phyloP scores from a whole-genome alignment of 2,329 filamentous ascomycete genomes.

The Curvularia sp. region DNA sequence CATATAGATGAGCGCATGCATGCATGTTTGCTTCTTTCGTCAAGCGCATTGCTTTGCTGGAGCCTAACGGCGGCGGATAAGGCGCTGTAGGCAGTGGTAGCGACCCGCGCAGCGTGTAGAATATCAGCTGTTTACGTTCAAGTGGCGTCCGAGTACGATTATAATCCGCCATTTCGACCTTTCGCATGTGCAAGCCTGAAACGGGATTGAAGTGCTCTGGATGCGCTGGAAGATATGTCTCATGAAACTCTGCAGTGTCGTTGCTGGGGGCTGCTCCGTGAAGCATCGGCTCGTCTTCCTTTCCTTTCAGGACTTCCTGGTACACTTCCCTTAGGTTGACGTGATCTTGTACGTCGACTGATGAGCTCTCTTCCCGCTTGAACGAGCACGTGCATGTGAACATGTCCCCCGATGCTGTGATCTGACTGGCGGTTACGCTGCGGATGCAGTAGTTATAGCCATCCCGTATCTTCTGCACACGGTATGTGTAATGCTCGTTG shows the following conservation, averaged over 20 bases:
- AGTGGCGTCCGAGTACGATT: neutral
- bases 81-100: neutral
- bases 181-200: neutral
- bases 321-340: constrained; percentile 49
- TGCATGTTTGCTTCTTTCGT: constrained; percentile 59
- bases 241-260: neutral
- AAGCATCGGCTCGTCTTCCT: neutral
- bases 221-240: neutral
- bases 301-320: constrained; percentile 25
- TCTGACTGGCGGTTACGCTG: constrained; percentile 61
- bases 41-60: constrained; percentile 1
- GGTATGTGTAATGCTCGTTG: constrained; percentile 60
- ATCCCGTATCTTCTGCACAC: constrained; percentile 59
- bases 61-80: neutral
- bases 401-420: constrained; percentile 54
- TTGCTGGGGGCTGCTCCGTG: neutral
- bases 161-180: neutral
- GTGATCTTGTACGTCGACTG: constrained; percentile 45
- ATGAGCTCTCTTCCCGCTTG: constrained; percentile 54
- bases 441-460: constrained; percentile 62
- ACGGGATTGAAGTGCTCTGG: neutral
- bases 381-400: constrained; percentile 63
- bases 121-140: neutral
- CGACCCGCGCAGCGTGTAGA: neutral
- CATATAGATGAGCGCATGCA: constrained; percentile 65